Evolutionary conservation across 768 basidiomycete genomes (phyloP), one percentile per base, ranked within the genome.

Genomic region (Paxillus ammoniavirescens): DNA sequence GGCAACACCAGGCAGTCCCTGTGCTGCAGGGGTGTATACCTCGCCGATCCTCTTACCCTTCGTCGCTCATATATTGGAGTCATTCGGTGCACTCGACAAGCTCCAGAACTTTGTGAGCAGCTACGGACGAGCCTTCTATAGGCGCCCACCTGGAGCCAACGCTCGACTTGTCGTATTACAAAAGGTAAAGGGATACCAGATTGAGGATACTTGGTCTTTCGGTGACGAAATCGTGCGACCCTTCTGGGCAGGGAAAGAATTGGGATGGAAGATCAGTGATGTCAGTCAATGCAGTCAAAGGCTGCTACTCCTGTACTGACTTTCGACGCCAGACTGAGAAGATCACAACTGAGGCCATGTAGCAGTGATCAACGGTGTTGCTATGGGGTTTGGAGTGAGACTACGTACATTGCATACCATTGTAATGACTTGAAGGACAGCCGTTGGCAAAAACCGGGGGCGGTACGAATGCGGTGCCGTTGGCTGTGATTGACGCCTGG

Each of bases 21-120:
- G 97, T 70, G 95, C 97, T 1, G 97, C 97, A 9, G 97, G 97
- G 1, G 84, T 98, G 49, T 98, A 98, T 70, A 98, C 97, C 1
- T 92, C 91, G 4, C 89, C 94, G 5, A 87, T 96, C 60, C 78
- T 99, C 17, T 79, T 99, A 14, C 94, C 97, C 2, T 79, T 98
- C 13, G 84, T 91, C 1, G 94, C 96, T 0, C 86, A 95, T 58
- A 75, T 97, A 30, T 77, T 98, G 36, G 92, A 93, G 56, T 86
- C 89, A 5, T 92, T 93, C 56, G 89, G 84, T 15, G 93, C 94
- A 31, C 71, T 98, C 45, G 87, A 94, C 58, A 83, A 80, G 65
- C 75, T 99, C 8, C 79, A 86, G 61, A 83, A 79, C 0, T 99
- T 97, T 65, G 91, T 85, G 45, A 89, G 90, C 65, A 69, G 64